Conservation (phyloP, 345 rosid species). For the Hypericum perforatum region DNA sequence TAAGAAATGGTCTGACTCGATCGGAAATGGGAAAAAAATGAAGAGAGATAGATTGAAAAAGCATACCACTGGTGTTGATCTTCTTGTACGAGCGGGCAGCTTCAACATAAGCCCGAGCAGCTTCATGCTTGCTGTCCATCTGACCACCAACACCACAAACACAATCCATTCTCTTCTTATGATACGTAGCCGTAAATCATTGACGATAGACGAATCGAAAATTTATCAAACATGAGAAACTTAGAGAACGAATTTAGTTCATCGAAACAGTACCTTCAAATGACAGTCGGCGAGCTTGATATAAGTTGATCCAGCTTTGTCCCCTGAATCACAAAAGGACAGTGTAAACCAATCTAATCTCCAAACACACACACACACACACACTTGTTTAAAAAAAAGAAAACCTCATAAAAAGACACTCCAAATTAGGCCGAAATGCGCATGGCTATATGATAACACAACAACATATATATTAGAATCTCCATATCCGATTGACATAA, state of each 20-base stretch:
- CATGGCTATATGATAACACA: too few species aligned
- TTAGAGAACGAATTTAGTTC: background rate
- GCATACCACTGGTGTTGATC: conserved; percentile 55
- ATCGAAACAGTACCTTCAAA: conserved; percentile 38
- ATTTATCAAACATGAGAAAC: conserved; percentile 1
- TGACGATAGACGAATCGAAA: background rate
- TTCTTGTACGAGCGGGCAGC: conserved; percentile 91
- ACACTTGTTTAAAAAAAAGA: too few species aligned
- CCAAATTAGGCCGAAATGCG: too few species aligned
- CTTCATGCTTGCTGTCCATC: conserved; percentile 77
- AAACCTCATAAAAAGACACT: too few species aligned
- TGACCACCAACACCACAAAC: conserved; percentile 23
- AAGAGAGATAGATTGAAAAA: background rate
- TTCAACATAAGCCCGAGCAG: conserved; percentile 72
- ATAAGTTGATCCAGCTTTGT: conserved; percentile 63
- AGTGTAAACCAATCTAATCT: background rate
- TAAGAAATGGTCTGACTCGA: too few species aligned
- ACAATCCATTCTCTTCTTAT: conserved; percentile 5
- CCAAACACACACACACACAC: too few species aligned
- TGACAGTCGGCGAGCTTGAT: conserved; percentile 68
- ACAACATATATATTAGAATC: too few species aligned
- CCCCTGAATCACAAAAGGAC: conserved; percentile 46
- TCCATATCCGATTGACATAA: too few species aligned
- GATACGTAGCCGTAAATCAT: background rate
- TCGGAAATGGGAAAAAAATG: background rate